Base-by-base conservation (phyloP, 2,329 filamentous ascomycete genomes). In the Phoma sp. region DNA sequence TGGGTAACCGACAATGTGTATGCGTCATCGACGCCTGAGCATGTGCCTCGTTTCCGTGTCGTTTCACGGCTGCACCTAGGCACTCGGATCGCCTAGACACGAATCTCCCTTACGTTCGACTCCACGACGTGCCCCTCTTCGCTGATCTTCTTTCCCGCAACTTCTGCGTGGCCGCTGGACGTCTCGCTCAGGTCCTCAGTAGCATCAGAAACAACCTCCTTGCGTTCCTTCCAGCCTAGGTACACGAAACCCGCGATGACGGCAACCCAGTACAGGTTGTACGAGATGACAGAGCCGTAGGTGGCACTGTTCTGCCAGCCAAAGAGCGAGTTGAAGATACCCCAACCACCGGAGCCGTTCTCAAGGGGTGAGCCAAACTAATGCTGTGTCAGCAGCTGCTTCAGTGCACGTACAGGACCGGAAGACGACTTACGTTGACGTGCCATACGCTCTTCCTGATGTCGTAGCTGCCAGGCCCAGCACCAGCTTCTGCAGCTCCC, bases 241-340 rank as follows among this genome's bases (percentile, higher is more conserved):
- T 78, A 62, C 13, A 85, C 57, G 70, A 94, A 90, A 5, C 82
- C 82, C 15, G 81, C 57, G 52, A 92, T 91, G 62, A 91, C 82
- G 8, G 80, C 80, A 45, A 95, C 76, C 92, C 92, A 96, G 79
- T 96, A 96, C 15, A 94, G 55, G 72, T 95, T 96, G 78, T 96
- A 96, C 1, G 89, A 87, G 60, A 96, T 86, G 61, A 96, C 89
- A 1, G 90, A 93, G 46, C 92, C 91, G 67, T 94, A 92, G 1
- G 92, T 96, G 5, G 90, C 92, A 12, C 89, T 91, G 78, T 96
- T 96, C 58, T 87, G 85, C 92, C 92, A 96, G 55, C 92, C 92
- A 10, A 96, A 81, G 48, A 96, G 82, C 55, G 90, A 87, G 67
- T 96, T 94, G 81, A 96, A 92, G 62, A 96, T 86, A 51, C 90